A percentile compares a stretch with the other conserved stretches of the same genome.
Conservation (phyloP, 2,329 filamentous ascomycete genomes). For the Sporothrix inflata region DNA sequence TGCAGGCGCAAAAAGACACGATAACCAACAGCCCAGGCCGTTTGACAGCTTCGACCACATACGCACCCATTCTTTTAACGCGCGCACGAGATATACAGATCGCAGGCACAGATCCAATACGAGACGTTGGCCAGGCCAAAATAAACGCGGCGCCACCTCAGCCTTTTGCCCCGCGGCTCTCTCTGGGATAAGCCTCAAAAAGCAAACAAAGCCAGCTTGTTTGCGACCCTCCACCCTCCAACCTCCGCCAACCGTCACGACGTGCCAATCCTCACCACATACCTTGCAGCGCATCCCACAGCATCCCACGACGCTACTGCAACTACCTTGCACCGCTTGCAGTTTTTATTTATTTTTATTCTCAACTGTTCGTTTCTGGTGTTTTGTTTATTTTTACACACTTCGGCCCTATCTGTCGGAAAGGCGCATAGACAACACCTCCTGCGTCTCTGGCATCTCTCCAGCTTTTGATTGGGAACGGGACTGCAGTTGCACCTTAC, state of each 20-base stretch:
- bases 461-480: not conserved
- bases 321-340: slow-evolving; percentile 6
- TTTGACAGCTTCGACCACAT: not conserved
- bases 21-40: not conserved
- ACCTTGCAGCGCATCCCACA: slow-evolving; percentile 8
- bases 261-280: not conserved
- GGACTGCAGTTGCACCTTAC: not conserved
- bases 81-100: not conserved
- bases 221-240: slow-evolving; percentile 11
- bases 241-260: slow-evolving; percentile 16
- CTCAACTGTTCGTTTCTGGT: not conserved
- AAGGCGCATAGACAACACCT: not conserved
- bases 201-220: not conserved
- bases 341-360: not conserved
- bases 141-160: slow-evolving; percentile 20
- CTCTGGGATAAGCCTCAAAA: slow-evolving; percentile 23
- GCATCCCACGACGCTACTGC: slow-evolving; percentile 18
- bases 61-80: not conserved
- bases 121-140: not conserved
- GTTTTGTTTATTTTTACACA: slow-evolving; percentile 17
- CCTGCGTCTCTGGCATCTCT: not conserved
- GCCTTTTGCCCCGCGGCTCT: slow-evolving; percentile 25
- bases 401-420: not conserved
- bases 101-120: not conserved
- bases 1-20: slow-evolving; percentile 2